Percentiles rank a stretch among this genome's conserved stretches.
These are phyloP conservation scores for Fusarium fujikuroi DNA, from an alignment of 2,329 filamentous ascomycete species.

Conservation along the genomic window DNA sequence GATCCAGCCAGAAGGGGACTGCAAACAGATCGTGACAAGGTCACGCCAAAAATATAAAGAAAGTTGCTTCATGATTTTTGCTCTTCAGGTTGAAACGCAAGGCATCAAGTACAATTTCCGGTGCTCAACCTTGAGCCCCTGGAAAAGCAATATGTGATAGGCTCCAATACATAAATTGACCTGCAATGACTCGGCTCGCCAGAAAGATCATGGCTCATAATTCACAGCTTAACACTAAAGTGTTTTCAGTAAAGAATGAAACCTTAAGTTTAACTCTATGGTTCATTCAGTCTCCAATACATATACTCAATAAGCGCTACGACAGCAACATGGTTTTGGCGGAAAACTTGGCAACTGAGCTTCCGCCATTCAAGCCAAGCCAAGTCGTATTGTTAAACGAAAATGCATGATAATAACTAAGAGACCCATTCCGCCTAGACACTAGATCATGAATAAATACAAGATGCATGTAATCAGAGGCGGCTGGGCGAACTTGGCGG, in stretches of 20 bases:
- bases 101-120: not conserved
- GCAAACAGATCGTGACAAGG: not conserved
- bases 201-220: not conserved
- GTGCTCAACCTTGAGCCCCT: not conserved
- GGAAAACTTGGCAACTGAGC: not conserved
- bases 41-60: not conserved
- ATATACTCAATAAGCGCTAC: not conserved
- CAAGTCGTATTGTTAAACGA: not conserved
- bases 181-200: not conserved
- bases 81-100: not conserved
- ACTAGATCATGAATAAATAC: conserved; percentile 8
- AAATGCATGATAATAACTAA: not conserved
- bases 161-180: not conserved
- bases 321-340: not conserved
- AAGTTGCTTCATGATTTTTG: not conserved
- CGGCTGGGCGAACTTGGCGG: conserved; percentile 23
- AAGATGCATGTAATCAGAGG: conserved; percentile 6
- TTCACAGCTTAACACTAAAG: too few relatives aligned
- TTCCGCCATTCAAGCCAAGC: too few relatives aligned
- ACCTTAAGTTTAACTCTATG: not conserved
- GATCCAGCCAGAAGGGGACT: not conserved
- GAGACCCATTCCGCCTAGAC: not conserved
- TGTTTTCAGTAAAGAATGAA: not conserved
- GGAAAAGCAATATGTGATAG: not conserved
- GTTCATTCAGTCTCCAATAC: not conserved